These are phyloP conservation scores for Tolypocladium guangdongense DNA, from an alignment of 2,329 filamentous ascomycete species.

Conservation along the genomic window DNA sequence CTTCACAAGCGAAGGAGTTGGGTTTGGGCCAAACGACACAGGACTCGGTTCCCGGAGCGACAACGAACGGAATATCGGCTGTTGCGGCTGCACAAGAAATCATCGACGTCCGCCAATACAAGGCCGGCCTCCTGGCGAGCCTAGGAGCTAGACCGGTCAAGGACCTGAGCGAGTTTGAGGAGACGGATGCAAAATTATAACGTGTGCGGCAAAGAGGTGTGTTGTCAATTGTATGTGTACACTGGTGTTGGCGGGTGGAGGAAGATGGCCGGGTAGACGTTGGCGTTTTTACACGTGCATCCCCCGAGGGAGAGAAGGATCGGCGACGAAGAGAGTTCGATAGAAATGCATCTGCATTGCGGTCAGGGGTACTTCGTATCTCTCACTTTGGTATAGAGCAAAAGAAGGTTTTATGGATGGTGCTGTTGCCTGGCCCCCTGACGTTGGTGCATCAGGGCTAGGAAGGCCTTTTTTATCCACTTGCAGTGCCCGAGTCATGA, in stretches of 20 bases:
- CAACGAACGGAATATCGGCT: conserved; percentile 31
- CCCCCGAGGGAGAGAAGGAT: neutral
- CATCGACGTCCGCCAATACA: conserved; percentile 70
- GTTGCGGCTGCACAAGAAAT: conserved; percentile 44
- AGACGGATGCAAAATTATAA: conserved; percentile 70
- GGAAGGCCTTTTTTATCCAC: neutral
- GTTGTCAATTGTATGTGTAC: neutral
- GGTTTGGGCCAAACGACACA: conserved; percentile 24
- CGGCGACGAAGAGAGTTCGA: neutral
- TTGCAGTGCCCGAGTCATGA: neutral
- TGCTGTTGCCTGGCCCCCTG: neutral
- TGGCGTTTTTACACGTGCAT: neutral
- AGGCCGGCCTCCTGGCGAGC: conserved; percentile 62
- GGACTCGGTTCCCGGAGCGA: conserved; percentile 19
- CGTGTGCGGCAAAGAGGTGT: neutral
- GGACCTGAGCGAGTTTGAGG: conserved; percentile 76
- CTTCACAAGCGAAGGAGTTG: conserved; percentile 33
- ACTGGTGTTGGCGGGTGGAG: neutral
- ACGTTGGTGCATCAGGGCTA: too few relatives aligned
- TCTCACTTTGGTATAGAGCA: neutral
- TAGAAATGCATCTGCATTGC: conserved; percentile 4
- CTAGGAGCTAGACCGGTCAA: conserved; percentile 61
- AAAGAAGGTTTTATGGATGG: neutral
- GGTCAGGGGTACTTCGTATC: neutral
- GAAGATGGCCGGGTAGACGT: neutral